These are phyloP conservation scores for Fallopia convolvulus DNA, from an alignment of 148 eudicot species.

Conservation along the genomic window DNA sequence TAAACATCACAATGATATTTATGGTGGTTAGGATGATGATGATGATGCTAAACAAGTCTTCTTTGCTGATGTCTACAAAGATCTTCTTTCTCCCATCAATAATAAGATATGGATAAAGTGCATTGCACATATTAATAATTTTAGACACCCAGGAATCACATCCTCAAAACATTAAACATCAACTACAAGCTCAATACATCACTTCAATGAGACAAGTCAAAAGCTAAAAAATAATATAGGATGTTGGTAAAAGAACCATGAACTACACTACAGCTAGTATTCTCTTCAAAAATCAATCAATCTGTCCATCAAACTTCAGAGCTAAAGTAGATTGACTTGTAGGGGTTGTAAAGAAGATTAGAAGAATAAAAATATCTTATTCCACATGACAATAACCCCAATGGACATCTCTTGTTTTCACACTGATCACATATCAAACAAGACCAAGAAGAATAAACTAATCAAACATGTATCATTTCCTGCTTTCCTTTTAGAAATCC, in stretches of 20 bases:
- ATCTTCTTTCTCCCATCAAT: conserved; percentile 16
- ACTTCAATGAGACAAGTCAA: background rate
- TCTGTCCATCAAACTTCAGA: background rate
- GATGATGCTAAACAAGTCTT: conserved; percentile 8
- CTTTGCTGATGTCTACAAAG: conserved; percentile 14
- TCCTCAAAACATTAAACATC: background rate
- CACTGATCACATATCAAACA: background rate
- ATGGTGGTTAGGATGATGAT: background rate
- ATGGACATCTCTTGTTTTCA: background rate
- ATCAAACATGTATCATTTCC: background rate
- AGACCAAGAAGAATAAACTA: background rate
- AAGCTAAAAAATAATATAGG: background rate
- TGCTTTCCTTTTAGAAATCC: background rate
- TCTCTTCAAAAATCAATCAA: background rate
- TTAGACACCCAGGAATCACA: background rate
- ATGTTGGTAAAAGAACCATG: background rate
- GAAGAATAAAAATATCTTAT: background rate
- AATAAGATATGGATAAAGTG: background rate
- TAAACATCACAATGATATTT: background rate
- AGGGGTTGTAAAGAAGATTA: background rate
- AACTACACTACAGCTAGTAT: background rate
- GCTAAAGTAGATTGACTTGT: background rate
- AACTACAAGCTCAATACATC: background rate
- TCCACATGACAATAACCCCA: background rate
- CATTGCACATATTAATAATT: background rate